Evolutionary conservation across 2,329 filamentous ascomycete genomes (phyloP).

Genomic region (Ceratocystis destructans): DNA sequence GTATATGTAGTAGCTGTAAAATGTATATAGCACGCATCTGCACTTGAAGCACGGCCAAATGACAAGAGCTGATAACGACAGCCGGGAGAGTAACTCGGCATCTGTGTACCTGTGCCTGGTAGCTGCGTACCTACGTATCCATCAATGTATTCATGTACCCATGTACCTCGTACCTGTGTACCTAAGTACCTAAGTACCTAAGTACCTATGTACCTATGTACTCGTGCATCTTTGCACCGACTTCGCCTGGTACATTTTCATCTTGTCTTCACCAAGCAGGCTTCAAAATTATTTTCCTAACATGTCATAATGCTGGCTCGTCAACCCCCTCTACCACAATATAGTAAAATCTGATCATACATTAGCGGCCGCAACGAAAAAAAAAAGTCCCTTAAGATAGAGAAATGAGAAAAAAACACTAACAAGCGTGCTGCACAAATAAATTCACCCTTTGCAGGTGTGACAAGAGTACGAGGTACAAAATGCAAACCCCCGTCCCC

Average conservation of each 20-base stretch:
- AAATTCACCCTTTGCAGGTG: background rate
- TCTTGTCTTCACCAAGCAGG: background rate
- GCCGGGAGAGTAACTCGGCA: background rate
- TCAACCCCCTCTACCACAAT: too few species aligned
- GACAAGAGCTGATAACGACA: background rate
- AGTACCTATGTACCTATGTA: background rate
- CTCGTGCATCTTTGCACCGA: too few species aligned
- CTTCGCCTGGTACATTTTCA: background rate
- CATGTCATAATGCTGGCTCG: too few species aligned
- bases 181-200: background rate
- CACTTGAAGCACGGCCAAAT: background rate
- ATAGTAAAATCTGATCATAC: too few species aligned
- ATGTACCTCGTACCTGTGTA: background rate
- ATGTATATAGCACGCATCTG: background rate
- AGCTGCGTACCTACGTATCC: background rate
- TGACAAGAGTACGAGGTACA: background rate
- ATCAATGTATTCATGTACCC: background rate
- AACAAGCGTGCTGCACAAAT: background rate
- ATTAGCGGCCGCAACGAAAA: background rate
- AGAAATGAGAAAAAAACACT: background rate
- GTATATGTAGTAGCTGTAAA: background rate
- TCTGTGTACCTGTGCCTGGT: background rate
- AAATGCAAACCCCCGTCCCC: constrained; percentile 1
- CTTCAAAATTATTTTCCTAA: too few species aligned
- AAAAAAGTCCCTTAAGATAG: background rate